Evolutionary conservation across 2,329 filamentous ascomycete genomes (phyloP).

Genomic region (Arachnomyces sp.): DNA sequence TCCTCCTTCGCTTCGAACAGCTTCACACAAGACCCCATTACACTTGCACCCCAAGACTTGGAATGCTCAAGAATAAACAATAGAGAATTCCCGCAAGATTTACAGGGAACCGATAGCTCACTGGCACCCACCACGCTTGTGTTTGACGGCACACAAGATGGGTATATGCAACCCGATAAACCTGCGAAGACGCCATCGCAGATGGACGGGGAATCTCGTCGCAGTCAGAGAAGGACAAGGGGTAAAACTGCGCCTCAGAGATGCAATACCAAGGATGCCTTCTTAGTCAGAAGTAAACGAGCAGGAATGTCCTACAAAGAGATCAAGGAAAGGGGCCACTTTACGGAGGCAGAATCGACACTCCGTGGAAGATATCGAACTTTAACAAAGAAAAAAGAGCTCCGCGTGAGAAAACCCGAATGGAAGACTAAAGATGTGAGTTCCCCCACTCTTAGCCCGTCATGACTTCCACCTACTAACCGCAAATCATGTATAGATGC

Average conservation of each 20-base stretch:
- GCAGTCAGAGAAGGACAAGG: not conserved
- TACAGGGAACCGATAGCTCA: not conserved
- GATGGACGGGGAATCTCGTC: too few species aligned
- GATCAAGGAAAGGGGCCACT: constrained; percentile 36
- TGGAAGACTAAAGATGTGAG: constrained; percentile 39
- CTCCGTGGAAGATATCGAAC: constrained; percentile 40
- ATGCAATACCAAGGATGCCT: constrained; percentile 26
- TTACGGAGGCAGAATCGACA: constrained; percentile 41
- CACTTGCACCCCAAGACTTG: not conserved
- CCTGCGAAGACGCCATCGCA: not conserved
- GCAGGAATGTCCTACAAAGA: constrained; percentile 39
- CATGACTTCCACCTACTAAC: not conserved
- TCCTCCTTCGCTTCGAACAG: constrained; percentile 7
- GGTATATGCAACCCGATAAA: not conserved
- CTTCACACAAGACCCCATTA: constrained; percentile 4
- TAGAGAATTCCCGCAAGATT: not conserved
- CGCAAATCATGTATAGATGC: constrained; percentile 22
- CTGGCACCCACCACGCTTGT: not conserved
- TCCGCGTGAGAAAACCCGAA: constrained; percentile 37
- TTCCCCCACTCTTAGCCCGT: constrained; percentile 2
- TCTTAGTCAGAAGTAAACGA: constrained; percentile 34
- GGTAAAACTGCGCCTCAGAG: constrained; percentile 5
- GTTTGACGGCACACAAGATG: not conserved
- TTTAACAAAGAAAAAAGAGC: constrained; percentile 38
- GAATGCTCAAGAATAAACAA: constrained; percentile 1